phyloP scores from a whole-genome alignment of 345 rosid genomes.

The Draba incana region DNA sequence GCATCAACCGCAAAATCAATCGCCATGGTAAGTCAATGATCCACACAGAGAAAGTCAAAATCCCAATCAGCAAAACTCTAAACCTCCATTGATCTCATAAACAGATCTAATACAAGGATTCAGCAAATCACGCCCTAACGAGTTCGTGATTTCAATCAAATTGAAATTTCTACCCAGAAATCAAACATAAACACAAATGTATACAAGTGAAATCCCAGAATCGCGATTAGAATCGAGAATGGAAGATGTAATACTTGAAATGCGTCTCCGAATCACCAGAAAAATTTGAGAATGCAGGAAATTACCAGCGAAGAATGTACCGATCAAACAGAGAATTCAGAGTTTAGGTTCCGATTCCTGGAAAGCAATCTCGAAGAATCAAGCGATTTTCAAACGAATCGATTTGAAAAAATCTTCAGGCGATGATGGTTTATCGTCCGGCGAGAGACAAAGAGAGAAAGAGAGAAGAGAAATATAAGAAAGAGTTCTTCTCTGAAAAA shows the following conservation, averaged over 20 bases:
- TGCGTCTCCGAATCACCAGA: constrained; percentile 16
- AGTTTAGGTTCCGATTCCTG: constrained; percentile 25
- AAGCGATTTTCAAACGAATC: not conserved
- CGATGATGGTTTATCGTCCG: constrained; percentile 22
- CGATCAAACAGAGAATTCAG: constrained; percentile 21
- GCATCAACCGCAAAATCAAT: not conserved
- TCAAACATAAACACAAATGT: not conserved
- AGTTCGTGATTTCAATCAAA: constrained; percentile 6
- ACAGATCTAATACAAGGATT: constrained; percentile 7
- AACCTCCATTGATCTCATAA: constrained; percentile 22
- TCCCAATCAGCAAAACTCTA: constrained; percentile 17
- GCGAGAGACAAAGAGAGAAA: constrained; percentile 20
- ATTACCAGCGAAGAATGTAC: constrained; percentile 26
- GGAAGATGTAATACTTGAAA: constrained; percentile 6
- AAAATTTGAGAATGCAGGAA: not conserved
- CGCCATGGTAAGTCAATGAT: constrained; percentile 12
- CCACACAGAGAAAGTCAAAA: constrained; percentile 12
- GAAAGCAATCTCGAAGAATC: constrained; percentile 24
- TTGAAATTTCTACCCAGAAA: not conserved
- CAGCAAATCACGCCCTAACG: constrained; percentile 22
- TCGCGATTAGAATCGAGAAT: not conserved
- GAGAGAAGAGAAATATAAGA: not conserved
- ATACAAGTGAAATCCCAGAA: not conserved
- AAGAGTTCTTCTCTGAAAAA: not conserved
- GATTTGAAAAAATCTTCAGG: constrained; percentile 6